Conservation (phyloP, 2,329 filamentous ascomycete species). For the Hypoxylon sp. region DNA sequence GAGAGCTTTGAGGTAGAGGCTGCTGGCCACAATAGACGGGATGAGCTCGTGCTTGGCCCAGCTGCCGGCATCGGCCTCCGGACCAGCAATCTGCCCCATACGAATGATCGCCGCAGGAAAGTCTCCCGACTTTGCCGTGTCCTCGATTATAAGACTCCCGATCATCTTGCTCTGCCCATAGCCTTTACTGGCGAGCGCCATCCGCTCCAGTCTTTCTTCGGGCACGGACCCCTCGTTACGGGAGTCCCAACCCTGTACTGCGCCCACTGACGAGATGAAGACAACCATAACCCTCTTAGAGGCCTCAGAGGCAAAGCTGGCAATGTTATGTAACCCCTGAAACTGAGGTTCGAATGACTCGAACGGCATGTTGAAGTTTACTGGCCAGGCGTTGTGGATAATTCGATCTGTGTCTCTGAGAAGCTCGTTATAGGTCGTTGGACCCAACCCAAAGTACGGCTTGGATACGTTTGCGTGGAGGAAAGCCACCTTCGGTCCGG, state of each 20-base stretch:
- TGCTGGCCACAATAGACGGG: no score
- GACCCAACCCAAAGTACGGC: conserved; percentile 55
- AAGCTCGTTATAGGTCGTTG: conserved; percentile 47
- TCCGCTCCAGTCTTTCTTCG: conserved; percentile 48
- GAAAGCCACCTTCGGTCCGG: conserved; percentile 53
- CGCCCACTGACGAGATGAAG: conserved; percentile 54
- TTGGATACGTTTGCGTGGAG: conserved; percentile 57
- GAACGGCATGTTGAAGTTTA: conserved; percentile 61
- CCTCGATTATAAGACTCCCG: conserved; percentile 52
- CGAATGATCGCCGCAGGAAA: conserved; percentile 52
- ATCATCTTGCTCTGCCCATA: conserved; percentile 56
- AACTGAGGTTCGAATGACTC: conserved; percentile 59
- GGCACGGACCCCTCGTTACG: conserved; percentile 44
- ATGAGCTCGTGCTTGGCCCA: no score
- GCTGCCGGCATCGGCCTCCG: no score
- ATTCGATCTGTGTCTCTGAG: conserved; percentile 52
- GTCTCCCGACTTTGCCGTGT: conserved; percentile 44
- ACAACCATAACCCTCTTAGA: conserved; percentile 48
- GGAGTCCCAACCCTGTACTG: conserved; percentile 47
- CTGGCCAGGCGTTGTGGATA: conserved; percentile 63
- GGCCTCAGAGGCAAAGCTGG: conserved; percentile 49
- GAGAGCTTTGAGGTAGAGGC: no score
- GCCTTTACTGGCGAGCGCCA: conserved; percentile 44
- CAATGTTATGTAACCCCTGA: conserved; percentile 57
- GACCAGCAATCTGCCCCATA: conserved; percentile 58